Conservation (phyloP, 192 early-diverging fungal genomes). For the Umbelopsis vinacea region DNA sequence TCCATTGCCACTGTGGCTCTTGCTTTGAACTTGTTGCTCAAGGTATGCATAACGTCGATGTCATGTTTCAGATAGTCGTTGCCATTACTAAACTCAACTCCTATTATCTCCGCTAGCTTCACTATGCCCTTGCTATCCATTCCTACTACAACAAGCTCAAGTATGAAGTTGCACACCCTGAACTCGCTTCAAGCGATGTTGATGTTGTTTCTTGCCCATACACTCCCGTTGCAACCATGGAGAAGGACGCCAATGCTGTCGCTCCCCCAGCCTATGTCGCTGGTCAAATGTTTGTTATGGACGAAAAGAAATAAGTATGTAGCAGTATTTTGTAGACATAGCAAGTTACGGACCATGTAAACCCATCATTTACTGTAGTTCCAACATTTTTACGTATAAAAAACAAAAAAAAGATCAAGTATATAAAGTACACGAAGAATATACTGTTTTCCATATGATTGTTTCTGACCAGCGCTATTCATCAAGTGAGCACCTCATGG, state of each 20-base stretch:
- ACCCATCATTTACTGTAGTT: no score
- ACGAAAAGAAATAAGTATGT: conserved; percentile 35
- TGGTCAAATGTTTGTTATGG: conserved; percentile 38
- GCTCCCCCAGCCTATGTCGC: conserved; percentile 33
- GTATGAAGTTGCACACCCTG: conserved; percentile 17
- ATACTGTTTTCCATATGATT: no score
- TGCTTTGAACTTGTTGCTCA: conserved; percentile 36
- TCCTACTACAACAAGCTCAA: conserved; percentile 20
- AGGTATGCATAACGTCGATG: conserved; percentile 19
- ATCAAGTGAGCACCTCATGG: no score
- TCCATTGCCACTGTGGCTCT: conserved; percentile 30
- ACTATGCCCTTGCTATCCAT: conserved; percentile 39
- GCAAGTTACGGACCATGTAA: not conserved
- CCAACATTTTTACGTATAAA: no score
- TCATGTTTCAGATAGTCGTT: not conserved
- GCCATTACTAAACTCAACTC: no score
- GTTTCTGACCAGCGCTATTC: no score
- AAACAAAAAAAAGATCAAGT: no score
- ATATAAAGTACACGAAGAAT: no score
- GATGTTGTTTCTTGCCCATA: conserved; percentile 28
- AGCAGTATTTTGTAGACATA: conserved; percentile 8
- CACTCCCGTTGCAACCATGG: conserved; percentile 18
- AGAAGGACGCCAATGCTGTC: conserved; percentile 25
- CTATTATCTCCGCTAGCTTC: conserved; percentile 20
- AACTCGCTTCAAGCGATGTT: not conserved